Evolutionary conservation across 176 grass and related monocot genomes (phyloP).

Genomic region (Cenchrus purpureus): DNA sequence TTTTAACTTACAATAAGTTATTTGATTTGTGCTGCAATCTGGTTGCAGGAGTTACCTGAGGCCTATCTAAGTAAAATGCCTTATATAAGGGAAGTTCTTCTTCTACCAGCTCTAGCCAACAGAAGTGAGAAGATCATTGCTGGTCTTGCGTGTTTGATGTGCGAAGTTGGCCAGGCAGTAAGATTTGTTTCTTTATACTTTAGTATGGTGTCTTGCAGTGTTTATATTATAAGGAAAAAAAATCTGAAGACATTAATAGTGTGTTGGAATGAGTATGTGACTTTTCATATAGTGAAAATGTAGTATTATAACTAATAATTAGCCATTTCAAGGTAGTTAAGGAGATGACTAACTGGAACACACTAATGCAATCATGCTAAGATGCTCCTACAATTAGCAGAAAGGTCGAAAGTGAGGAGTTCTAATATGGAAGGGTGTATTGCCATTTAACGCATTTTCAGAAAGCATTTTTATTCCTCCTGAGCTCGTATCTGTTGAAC

Average conservation of each 20-base stretch:
- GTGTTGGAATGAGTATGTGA: neutral
- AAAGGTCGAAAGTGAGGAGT: neutral
- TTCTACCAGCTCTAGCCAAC: constrained; percentile 72
- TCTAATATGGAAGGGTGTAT: neutral
- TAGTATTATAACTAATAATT: neutral
- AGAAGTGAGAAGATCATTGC: constrained; percentile 78
- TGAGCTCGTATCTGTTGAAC: neutral
- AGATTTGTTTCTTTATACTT: constrained; percentile 47
- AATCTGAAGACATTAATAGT: neutral
- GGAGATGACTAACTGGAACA: neutral
- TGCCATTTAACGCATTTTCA: neutral
- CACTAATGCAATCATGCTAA: neutral
- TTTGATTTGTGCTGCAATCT: constrained; percentile 31
- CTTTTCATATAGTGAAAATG: neutral
- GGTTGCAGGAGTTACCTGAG: constrained; percentile 72
- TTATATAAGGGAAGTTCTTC: constrained; percentile 68
- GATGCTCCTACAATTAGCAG: neutral
- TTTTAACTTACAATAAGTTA: neutral
- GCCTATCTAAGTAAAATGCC: constrained; percentile 79
- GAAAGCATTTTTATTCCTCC: neutral
- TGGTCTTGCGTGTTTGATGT: constrained; percentile 87
- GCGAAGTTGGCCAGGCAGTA: constrained; percentile 93
- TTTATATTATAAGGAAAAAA: neutral
- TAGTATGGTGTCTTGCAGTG: constrained; percentile 30
- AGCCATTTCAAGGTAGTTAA: neutral